Conservation (phyloP, 2,329 filamentous ascomycete genomes). For the Botrytis sinoallii region DNA sequence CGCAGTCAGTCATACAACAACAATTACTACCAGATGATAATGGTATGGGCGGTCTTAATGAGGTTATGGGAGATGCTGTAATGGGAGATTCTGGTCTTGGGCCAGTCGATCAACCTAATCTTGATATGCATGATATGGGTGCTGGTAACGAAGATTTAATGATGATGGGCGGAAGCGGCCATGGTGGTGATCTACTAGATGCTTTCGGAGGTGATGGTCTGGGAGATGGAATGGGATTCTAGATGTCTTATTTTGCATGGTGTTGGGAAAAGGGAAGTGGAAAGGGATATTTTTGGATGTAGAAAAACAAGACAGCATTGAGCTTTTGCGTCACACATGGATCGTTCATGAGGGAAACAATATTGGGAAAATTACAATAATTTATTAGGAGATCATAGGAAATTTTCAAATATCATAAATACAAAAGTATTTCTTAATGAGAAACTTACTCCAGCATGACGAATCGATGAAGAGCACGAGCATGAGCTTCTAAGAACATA, state of each 20-base stretch:
- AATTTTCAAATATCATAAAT: not conserved
- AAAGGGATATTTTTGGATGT: not conserved
- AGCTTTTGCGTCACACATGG: not conserved
- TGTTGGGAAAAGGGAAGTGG: not conserved
- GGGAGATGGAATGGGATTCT: conserved; percentile 30
- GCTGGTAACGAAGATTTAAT: conserved; percentile 26
- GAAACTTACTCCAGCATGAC: not conserved
- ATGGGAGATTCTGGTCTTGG: conserved; percentile 23
- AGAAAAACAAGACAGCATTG: not conserved
- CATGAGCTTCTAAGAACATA: not conserved
- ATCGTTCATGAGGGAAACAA: not conserved
- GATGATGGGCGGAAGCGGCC: conserved; percentile 24
- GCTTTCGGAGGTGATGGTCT: conserved; percentile 25
- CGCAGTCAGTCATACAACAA: conserved; percentile 27
- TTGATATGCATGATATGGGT: conserved; percentile 17
- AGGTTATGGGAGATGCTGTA: conserved; percentile 22
- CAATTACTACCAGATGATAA: conserved; percentile 19
- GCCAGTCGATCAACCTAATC: conserved; percentile 16
- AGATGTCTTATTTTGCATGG: not conserved
- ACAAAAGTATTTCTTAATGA: not conserved
- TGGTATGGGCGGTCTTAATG: conserved; percentile 19
- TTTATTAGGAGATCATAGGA: not conserved
- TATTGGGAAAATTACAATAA: not conserved
- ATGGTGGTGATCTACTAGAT: conserved; percentile 21
- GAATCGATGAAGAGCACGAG: not conserved